These are phyloP conservation scores for Papiliotrema laurentii DNA, from an alignment of 1,284 basidiomycete species.

Conservation along the genomic window DNA sequence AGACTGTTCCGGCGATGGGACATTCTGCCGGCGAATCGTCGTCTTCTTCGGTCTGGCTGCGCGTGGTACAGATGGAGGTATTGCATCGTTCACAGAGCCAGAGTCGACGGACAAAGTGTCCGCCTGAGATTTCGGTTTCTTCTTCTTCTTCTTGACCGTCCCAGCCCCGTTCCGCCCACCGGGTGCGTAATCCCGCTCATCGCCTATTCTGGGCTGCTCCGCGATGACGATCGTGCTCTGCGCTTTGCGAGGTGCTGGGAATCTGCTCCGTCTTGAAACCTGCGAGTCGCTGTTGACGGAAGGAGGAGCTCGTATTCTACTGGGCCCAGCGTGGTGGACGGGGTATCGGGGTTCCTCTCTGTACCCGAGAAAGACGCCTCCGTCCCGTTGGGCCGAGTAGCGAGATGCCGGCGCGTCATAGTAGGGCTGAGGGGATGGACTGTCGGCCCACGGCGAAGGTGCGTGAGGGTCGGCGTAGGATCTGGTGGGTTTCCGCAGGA, in stretches of 20 bases:
- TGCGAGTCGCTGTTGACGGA: conserved; percentile 12
- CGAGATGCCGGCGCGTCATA: conserved; percentile 9
- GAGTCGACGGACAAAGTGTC: too few species aligned
- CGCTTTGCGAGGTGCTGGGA: conserved; percentile 23
- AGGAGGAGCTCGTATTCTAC: not conserved
- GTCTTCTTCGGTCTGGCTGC: too few species aligned
- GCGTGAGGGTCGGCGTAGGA: conserved; percentile 36
- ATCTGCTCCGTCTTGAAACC: conserved; percentile 13
- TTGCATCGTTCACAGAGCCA: too few species aligned
- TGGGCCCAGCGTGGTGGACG: conserved; percentile 1
- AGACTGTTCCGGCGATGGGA: not conserved
- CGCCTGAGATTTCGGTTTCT: too few species aligned
- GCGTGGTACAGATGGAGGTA: not conserved
- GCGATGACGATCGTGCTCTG: conserved; percentile 14
- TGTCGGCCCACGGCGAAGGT: conserved; percentile 30
- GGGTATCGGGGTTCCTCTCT: conserved; percentile 5
- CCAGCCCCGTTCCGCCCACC: not conserved
- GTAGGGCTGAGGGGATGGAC: not conserved
- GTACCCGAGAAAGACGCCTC: conserved; percentile 14
- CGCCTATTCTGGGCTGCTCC: conserved; percentile 4
- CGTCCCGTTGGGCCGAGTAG: conserved; percentile 9
- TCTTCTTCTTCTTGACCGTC: conserved; percentile 28
- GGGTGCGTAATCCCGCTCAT: not conserved
- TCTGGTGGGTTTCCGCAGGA: conserved; percentile 37
- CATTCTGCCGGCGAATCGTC: too few species aligned